phyloP scores from a whole-genome alignment of 306 rosid genomes.

The Dryas alaskensis region DNA sequence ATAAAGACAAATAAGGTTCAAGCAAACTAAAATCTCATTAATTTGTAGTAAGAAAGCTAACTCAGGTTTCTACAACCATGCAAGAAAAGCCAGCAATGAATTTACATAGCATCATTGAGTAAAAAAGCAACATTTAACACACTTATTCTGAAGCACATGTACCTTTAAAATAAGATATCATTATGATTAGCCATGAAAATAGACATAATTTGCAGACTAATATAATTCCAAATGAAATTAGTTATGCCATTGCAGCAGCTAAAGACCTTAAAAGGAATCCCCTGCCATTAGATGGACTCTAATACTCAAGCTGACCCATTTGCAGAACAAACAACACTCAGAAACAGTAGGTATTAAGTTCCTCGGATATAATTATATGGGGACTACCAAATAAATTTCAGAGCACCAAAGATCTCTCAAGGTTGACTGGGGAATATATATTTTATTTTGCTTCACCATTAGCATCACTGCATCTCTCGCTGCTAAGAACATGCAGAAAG shows the following conservation, averaged over 20 bases:
- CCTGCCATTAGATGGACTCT: not conserved
- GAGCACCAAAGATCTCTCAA: not conserved
- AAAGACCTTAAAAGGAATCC: not conserved
- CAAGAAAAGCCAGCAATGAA: not conserved
- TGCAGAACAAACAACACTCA: not conserved
- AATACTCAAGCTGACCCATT: not conserved
- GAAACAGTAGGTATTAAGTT: not conserved
- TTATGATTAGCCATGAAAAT: slow-evolving; percentile 3
- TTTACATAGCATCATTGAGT: not conserved
- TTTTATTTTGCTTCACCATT: not conserved
- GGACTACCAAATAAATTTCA: not conserved
- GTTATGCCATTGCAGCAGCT: not conserved
- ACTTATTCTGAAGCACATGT: not conserved
- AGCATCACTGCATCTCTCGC: not conserved
- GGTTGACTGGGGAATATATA: not conserved
- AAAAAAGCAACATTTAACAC: not conserved
- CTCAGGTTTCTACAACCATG: not conserved
- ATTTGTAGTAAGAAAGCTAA: not conserved
- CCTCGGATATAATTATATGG: not conserved
- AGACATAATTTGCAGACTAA: not conserved
- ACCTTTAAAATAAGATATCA: not conserved
- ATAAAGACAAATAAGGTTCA: not conserved
- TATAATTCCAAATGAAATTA: not conserved
- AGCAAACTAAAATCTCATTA: not conserved
- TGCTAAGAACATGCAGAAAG: not conserved